These are phyloP conservation scores for Tolypocladium ophioglossoides DNA, from an alignment of 2,329 filamentous ascomycete genomes.

Conservation along the genomic window DNA sequence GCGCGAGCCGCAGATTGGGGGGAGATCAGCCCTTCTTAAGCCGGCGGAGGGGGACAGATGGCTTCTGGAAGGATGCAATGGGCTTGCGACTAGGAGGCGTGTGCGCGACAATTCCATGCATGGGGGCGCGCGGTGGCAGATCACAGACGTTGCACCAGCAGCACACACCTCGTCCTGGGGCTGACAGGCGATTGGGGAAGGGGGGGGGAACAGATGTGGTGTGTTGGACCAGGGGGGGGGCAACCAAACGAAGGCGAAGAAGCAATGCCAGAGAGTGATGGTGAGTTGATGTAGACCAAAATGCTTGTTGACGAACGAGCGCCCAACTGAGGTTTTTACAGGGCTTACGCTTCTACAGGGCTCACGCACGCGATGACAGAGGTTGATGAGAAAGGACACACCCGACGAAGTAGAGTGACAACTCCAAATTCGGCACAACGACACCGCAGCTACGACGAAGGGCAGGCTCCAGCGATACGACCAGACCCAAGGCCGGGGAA, in stretches of 20 bases:
- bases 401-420: neutral
- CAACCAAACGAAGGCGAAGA: neutral
- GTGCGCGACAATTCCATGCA: neutral
- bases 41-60: neutral
- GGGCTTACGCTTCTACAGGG: too few species aligned
- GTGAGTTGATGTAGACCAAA: neutral
- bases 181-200: neutral
- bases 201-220: neutral
- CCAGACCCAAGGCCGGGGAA: neutral
- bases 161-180: neutral
- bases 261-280: neutral
- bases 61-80: conserved; percentile 6
- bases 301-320: neutral
- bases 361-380: neutral
- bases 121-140: neutral
- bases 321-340: neutral
- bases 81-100: neutral
- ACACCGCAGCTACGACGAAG: neutral
- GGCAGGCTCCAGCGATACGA: neutral
- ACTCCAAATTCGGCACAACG: neutral
- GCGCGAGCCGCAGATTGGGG: neutral
- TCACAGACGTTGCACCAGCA: neutral
- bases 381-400: neutral
- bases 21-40: conserved; percentile 3
- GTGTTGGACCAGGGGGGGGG: neutral